These are phyloP conservation scores for Penicillium roqueforti DNA, from an alignment of 495 filamentous ascomycete species.

Conservation along the genomic window DNA sequence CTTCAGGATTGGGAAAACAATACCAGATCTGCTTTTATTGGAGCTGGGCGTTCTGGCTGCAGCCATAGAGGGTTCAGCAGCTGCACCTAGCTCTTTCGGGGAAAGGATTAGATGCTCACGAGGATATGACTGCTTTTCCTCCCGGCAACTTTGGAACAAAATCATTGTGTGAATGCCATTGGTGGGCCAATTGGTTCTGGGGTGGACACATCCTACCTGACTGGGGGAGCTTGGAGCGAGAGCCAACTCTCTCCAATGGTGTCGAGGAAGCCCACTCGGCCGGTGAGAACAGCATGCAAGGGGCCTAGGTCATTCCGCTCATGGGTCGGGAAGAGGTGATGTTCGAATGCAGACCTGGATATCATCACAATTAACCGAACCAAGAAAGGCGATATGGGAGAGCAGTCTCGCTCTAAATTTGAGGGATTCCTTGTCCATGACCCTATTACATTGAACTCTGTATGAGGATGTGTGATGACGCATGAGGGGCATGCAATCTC, in stretches of 20 bases:
- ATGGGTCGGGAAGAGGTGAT: slow-evolving; percentile 11
- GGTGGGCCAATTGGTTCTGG: background rate
- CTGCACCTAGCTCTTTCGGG: background rate
- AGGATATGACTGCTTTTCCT: slow-evolving; percentile 1
- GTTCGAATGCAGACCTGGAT: slow-evolving; percentile 4
- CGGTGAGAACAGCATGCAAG: slow-evolving; percentile 19
- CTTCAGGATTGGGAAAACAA: background rate
- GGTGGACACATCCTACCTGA: slow-evolving; percentile 3
- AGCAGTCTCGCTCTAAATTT: background rate
- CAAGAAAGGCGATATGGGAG: background rate
- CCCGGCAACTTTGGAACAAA: slow-evolving; percentile 2
- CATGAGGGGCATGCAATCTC: slow-evolving; percentile 17
- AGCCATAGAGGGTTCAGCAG: background rate
- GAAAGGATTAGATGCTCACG: slow-evolving; percentile 1
- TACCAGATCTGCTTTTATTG: background rate
- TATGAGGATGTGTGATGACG: slow-evolving; percentile 16
- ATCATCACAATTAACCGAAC: background rate
- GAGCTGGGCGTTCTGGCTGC: background rate
- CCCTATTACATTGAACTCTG: background rate
- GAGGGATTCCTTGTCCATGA: background rate
- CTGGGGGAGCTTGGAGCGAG: background rate
- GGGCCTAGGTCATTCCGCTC: slow-evolving; percentile 10
- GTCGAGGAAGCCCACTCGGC: background rate
- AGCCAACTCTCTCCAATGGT: slow-evolving; percentile 8
- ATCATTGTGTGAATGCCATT: background rate